Evolutionary conservation across 1,284 basidiomycete genomes (phyloP), one percentile per base, ranked within the genome.

Genomic region (Sanguinoderma infundibulare): DNA sequence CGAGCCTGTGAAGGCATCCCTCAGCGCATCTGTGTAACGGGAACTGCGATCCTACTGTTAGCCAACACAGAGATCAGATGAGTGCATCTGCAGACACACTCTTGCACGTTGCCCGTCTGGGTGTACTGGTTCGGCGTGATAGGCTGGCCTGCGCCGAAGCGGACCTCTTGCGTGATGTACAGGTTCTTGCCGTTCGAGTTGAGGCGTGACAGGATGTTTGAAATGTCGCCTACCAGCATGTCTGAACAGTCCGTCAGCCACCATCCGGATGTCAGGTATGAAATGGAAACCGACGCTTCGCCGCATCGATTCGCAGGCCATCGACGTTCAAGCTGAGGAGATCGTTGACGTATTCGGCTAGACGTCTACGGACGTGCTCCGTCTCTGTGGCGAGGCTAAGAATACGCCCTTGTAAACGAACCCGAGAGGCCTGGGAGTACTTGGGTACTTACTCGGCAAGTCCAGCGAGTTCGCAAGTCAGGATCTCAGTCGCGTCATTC

Each of bases 241-340:
- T 87, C 87, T 89, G 66, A 5, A 15, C 4, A 8, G 17, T 56
- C 26, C 38, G 26, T 39, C n/a, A 28, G 34, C n/a, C 9, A 7
- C n/a, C n/a, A 1, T 6, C 6, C 10, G 35, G 32, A 30, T 5
- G 5, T 17, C n/a, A n/a, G 49, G 32, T 20, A 34, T 20, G 26
- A 53, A n/a, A 28, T 30, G 5, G 26, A 35, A 9, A 65, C 77
- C 59, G 67, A 89, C 87, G 81, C 74, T 90, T 90, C 0, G 87
- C 82, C 8, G 89, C 87, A 71, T 91, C 89, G 38, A 90, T 72
- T 0, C 89, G 80, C 36, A 91, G 74, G 0, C 89, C 89, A 67
- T 87, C 86, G 1, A 85, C 80, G 2, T 87, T 87, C 5, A 90
- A 75, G 1, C 82, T 83, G 26, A 89, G 62, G 2, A 90, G 72